A percentile compares a stretch with the other conserved stretches of the same genome.
Evolutionary conservation across 2,329 filamentous ascomycete genomes (phyloP).

Genomic region (Alternaria atra): DNA sequence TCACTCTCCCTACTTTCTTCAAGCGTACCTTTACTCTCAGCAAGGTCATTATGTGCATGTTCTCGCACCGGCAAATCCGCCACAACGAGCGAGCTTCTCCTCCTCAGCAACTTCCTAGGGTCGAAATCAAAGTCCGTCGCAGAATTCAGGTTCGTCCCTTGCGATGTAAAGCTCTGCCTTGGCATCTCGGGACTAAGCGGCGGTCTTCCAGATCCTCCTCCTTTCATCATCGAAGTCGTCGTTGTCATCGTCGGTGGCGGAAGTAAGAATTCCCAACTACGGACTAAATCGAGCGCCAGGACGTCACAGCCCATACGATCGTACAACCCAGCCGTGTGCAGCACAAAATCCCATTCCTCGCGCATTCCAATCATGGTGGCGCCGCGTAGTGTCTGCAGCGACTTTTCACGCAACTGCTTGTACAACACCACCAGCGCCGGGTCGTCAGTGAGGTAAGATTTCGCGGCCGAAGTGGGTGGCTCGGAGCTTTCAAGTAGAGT

Average conservation of each 20-base stretch:
- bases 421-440: constrained; percentile 89
- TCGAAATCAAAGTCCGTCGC: constrained; percentile 57
- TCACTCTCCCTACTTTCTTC: constrained; percentile 28
- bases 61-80: constrained; percentile 69
- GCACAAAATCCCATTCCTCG: constrained; percentile 87
- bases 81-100: constrained; percentile 80
- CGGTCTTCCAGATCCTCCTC: constrained; percentile 19
- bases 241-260: constrained; percentile 47
- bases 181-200: constrained; percentile 42
- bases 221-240: too few species aligned
- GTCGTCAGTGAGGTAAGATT: constrained; percentile 87
- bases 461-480: constrained; percentile 75
- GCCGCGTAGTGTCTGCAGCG: constrained; percentile 83
- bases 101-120: constrained; percentile 72
- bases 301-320: constrained; percentile 94
- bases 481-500: constrained; percentile 74
- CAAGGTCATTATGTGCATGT: constrained; percentile 32
- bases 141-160: constrained; percentile 4
- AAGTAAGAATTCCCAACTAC: constrained; percentile 80
- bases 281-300: constrained; percentile 83
- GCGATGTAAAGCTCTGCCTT: constrained; percentile 31
- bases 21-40: constrained; percentile 24
- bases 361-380: constrained; percentile 80
- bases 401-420: constrained; percentile 81
- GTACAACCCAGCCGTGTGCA: constrained; percentile 85